Base-by-base conservation (phyloP, 2,329 filamentous ascomycete species). In the Neurospora sp. region DNA sequence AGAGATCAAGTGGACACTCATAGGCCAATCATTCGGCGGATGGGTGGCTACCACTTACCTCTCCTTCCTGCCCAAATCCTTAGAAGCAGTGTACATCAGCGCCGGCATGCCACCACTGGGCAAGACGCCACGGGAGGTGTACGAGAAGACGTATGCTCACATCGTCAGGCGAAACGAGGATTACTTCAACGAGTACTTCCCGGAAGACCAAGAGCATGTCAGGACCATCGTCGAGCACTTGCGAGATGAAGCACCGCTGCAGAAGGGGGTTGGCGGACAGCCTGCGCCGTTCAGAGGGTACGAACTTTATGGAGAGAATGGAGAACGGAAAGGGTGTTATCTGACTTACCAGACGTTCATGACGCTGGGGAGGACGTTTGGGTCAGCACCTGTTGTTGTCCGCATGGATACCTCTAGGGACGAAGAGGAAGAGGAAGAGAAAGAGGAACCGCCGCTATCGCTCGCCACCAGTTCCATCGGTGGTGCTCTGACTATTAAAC, bases 11-110 rank as follows among this genome's bases (percentile, higher is more conserved):
- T 92, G 89, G 89, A 87, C 84, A 39, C 82, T 91, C 38, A 84
- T 92, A 73, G 91, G 90, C 2, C 91, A 93, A 78, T 90, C 86
- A 39, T 93, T 91, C 76, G 91, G 91, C 38, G 91, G 91, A 0
- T 93, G 92, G 79, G 90, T 91, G 72, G 84, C 84, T n/a, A 82
- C 88, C 8, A 90, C 87, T 1, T 93, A 93, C 76, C 82, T 93
- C n/a, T 91, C 88, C 0, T 86, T 89, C 74, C 86, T 82, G 72
- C 88, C 90, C 0, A 82, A 87, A 68, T 86, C 87, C 1, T 76
- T 93, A 17, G 82, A 83, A 42, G 88, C 91, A 78, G 85, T 86
- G 2, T 91, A 91, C 76, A 80, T 90, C 9, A 87, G 87, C 38
- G 91, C 90, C 43, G 91, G 91, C 1, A 79, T 93, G 67, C 86